phyloP scores from a whole-genome alignment of 768 basidiomycete genomes.

The Tephrocybe sp. region DNA sequence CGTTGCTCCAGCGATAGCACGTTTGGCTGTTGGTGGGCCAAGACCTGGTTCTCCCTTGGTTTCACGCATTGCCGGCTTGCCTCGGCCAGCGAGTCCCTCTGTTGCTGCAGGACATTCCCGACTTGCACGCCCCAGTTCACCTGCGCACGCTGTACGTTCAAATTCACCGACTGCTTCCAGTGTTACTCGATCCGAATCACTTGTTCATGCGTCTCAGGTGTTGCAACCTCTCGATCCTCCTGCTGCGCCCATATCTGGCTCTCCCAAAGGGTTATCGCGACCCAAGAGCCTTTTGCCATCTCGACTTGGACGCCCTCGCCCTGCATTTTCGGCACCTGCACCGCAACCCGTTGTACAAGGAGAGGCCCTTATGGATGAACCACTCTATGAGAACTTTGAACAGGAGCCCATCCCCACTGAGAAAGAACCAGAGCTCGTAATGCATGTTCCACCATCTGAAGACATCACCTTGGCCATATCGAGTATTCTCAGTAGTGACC shows the following conservation, averaged over 20 bases:
- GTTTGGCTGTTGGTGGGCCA: constrained; percentile 42
- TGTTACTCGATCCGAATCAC: constrained; percentile 39
- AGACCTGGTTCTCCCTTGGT: constrained; percentile 38
- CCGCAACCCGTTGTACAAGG: constrained; percentile 18
- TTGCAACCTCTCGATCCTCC: constrained; percentile 19
- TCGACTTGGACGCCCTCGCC: constrained; percentile 64
- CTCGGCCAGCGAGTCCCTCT: constrained; percentile 28
- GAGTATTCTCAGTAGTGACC: constrained; percentile 85
- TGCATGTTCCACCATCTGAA: constrained; percentile 36
- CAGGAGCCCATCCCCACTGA: neutral
- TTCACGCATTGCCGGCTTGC: constrained; percentile 15
- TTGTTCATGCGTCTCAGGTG: constrained; percentile 32
- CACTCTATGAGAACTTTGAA: constrained; percentile 1
- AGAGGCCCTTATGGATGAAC: constrained; percentile 22
- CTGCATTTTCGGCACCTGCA: constrained; percentile 35
- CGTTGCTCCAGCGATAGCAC: constrained; percentile 42
- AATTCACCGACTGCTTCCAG: constrained; percentile 39
- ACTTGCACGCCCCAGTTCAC: constrained; percentile 46
- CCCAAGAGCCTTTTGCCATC: constrained; percentile 75
- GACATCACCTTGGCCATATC: constrained; percentile 83
- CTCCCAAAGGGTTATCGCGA: constrained; percentile 45
- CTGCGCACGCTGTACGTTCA: constrained; percentile 35
- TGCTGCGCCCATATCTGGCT: constrained; percentile 29
- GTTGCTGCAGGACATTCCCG: constrained; percentile 25
- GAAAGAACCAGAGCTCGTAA: constrained; percentile 24